These are phyloP conservation scores for Aspergillus pseudoglaucus DNA, from an alignment of 2,329 filamentous ascomycete genomes.

Conservation along the genomic window DNA sequence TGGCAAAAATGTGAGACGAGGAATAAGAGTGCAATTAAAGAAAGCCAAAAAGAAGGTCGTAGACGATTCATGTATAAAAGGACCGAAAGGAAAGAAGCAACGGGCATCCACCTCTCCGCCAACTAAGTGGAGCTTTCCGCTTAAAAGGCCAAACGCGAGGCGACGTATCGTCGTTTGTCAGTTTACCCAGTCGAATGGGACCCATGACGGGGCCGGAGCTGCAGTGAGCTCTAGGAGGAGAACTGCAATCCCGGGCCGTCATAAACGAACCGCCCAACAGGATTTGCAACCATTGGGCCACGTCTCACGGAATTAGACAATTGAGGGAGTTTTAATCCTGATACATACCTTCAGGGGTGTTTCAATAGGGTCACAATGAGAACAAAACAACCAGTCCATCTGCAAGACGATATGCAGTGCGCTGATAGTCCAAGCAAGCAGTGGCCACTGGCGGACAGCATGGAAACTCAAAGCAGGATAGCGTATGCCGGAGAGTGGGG, in stretches of 20 bases:
- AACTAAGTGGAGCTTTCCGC: constrained; percentile 21
- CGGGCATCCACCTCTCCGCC: constrained; percentile 23
- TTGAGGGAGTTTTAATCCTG: constrained; percentile 12
- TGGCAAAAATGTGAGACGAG: constrained; percentile 13
- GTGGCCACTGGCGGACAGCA: constrained; percentile 11
- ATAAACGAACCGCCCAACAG: constrained; percentile 27
- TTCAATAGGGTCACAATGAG: constrained; percentile 23
- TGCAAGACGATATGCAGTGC: constrained; percentile 25
- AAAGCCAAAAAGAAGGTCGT: constrained; percentile 16
- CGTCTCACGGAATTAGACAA: constrained; percentile 29
- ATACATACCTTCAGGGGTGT: constrained; percentile 8
- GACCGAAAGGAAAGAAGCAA: constrained; percentile 17
- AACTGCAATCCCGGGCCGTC: constrained; percentile 22
- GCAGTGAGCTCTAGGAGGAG: constrained; percentile 18
- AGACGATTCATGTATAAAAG: constrained; percentile 24
- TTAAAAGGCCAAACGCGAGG: constrained; percentile 21
- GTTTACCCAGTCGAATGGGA: constrained; percentile 22
- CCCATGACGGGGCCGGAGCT: constrained; percentile 18
- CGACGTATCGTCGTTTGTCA: constrained; percentile 29
- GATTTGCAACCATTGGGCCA: constrained; percentile 34
- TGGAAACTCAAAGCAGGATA: not conserved
- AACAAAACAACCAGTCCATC: constrained; percentile 20
- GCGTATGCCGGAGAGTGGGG: constrained; percentile 11
- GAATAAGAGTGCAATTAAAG: constrained; percentile 11
- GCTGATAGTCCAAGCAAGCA: constrained; percentile 2